These are phyloP conservation scores for Orbilia brochopaga DNA, from an alignment of 2,329 filamentous ascomycete species.

Conservation along the genomic window DNA sequence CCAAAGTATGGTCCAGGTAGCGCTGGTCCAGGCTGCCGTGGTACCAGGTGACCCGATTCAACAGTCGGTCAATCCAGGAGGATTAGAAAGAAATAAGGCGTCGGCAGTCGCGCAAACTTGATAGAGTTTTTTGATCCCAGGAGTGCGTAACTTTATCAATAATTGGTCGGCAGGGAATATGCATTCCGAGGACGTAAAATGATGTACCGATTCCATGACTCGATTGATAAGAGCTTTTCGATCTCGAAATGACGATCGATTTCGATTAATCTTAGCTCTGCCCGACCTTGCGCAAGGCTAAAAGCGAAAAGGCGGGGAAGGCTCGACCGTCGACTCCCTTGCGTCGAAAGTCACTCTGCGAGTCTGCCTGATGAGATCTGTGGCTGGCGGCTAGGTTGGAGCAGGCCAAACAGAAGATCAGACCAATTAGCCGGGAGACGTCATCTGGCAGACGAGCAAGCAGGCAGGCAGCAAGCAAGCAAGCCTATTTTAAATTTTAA, in stretches of 20 bases:
- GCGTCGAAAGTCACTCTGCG: background rate
- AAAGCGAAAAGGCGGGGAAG: background rate
- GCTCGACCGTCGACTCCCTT: background rate
- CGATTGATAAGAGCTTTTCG: slow-evolving; percentile 1
- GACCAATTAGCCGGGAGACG: background rate
- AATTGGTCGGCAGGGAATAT: no score
- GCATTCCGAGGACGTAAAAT: no score
- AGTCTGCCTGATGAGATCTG: slow-evolving; percentile 1
- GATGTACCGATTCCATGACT: background rate
- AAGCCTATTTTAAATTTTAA: slow-evolving; percentile 3
- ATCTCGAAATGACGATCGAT: background rate
- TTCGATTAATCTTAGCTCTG: background rate
- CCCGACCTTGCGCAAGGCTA: background rate
- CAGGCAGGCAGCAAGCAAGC: background rate
- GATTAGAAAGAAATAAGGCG: no score
- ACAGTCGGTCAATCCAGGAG: no score
- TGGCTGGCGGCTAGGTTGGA: background rate
- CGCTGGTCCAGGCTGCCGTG: no score
- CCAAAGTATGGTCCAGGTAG: no score
- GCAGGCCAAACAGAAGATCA: background rate
- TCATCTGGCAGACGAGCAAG: background rate
- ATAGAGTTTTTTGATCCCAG: no score
- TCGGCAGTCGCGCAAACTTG: no score
- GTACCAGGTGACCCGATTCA: no score
- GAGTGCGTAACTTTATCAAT: no score